Base-by-base conservation (phyloP, 2,329 filamentous ascomycete genomes). In the Pestalotiopsis sp. region DNA sequence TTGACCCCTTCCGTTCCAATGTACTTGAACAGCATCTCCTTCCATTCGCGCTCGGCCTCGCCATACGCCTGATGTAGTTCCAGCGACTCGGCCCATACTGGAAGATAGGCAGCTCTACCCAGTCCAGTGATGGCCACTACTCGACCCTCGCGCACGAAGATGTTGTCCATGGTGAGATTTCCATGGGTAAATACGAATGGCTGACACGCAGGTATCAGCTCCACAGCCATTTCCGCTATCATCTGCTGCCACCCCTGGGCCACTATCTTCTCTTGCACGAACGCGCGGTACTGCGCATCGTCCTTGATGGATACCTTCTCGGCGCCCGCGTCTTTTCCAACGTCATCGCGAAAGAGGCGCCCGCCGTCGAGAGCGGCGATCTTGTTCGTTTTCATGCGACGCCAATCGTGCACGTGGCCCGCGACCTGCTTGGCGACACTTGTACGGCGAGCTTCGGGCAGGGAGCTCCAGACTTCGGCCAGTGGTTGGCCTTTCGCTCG, bases 181-280 rank as follows among this genome's bases (percentile, higher is more conserved):
- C 76, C 76, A 52, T 78, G 76, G 20, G 76, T 77, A 20, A 78
- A 67, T 1, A 74, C 70, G 52, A 71, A 75, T 1, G 75, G 73
- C 3, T 70, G 66, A 0, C 73, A 74, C 38, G 71, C 68, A 1
- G 75, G 76, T 72, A 77, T 74, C 65, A 73, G 69, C 6, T 73
- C 69, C 7, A 65, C 61, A 1, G 76, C 67, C 5, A 71, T 31
- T 2, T 67, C 58, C n/a, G 73, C 69, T 11, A 69, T 68, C 11
- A 58, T 65, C 17, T 68, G 31, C 57, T 72, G 65, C 12, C 72
- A 64, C 2, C 69, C 67, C 4, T 70, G 66, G 3, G 36, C 12
- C 4, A 20, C 25, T 13, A 76, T 59, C 9, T 71, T 67, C 36
- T 13, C 17, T 14, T 68, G 45, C 12, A 78, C 73, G 2, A 64